These are phyloP conservation scores for Harringtonia lauricola DNA, from an alignment of 2,329 filamentous ascomycete species.

Conservation along the genomic window DNA sequence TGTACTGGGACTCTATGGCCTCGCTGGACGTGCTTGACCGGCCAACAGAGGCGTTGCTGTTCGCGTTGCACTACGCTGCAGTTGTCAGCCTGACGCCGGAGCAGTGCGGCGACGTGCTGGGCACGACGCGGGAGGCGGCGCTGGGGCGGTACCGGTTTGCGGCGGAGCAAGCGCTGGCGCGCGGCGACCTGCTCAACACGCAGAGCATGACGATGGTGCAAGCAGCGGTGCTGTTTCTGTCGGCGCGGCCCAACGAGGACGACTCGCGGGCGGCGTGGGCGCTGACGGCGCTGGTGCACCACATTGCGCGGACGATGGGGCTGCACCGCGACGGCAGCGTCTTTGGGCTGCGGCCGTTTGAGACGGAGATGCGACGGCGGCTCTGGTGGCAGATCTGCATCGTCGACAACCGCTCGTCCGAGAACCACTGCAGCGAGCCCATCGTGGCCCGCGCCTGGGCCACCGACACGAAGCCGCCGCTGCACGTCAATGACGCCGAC, in stretches of 20 bases:
- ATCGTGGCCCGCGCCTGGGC: conserved; percentile 23
- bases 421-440: conserved; percentile 38
- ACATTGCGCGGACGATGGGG: conserved; percentile 37
- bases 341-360: conserved; percentile 38
- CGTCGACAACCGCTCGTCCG: conserved; percentile 40
- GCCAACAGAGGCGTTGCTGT: conserved; percentile 16
- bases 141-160: conserved; percentile 30
- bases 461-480: conserved; percentile 36
- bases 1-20: conserved; percentile 9
- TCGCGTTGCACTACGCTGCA: conserved; percentile 43
- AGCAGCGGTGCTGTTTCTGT: conserved; percentile 43
- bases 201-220: conserved; percentile 45
- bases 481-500: conserved; percentile 40
- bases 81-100: conserved; percentile 42
- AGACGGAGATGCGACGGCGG: conserved; percentile 45
- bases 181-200: conserved; percentile 44
- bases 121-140: neutral
- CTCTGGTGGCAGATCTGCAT: conserved; percentile 47
- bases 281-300: conserved; percentile 44
- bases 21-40: conserved; percentile 9
- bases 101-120: conserved; percentile 18
- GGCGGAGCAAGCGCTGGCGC: conserved; percentile 42
- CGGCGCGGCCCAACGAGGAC: conserved; percentile 31
- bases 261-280: conserved; percentile 43
- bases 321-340: conserved; percentile 38